Evolutionary conservation across 176 grass and related monocot species (phyloP), one percentile per base, ranked within the genome.

Genomic region (Cenchrus purpureus): DNA sequence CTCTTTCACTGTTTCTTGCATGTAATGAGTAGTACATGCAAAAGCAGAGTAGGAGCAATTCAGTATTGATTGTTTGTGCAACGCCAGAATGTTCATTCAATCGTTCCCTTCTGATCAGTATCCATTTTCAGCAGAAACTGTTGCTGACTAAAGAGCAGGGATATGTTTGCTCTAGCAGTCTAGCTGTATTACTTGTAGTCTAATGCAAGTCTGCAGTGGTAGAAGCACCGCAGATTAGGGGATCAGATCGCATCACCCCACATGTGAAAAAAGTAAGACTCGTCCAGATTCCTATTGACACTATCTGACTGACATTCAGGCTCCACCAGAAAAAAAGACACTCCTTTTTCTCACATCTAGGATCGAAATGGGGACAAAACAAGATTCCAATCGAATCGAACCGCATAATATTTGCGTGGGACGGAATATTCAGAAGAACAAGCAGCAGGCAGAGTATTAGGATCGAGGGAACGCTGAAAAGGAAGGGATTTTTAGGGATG

Each of bases 361-460:
- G 12, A 9, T 29, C 51, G 12, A 57, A 68, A 55, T 42, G 37
- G 8, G 29, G 63, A 5, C 48, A 53, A 7, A 44, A 53, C 0
- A 8, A 55, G 10, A 14, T 43, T 4, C 8, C 1, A 16, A 45
- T 45, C 10, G 31, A 44, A 59, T 70, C n/a, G 40, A 62, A 85
- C 40, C 19, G 46, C 3, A 25, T 25, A 25, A 40, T 53, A 52
- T 75, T 50, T 14, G 10, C 1, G 40, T 7, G 67, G 53, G 51
- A 31, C 12, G 45, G 85, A 68, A 82, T 79, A 67, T 83, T 40
- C 52, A 37, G 12, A 37, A 31, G 75, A 42, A 48, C 51, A 53
- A 49, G 49, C 62, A 32, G 25, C 15, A 15, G 15, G 14, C 4
- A 79, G 14, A 6, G 42, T 4, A 8, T 29, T 73, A 51, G 83